A percentile compares a stretch with the other conserved stretches of the same genome.
Conservation (phyloP, 768 basidiomycete species). For the Trametes meyenii region DNA sequence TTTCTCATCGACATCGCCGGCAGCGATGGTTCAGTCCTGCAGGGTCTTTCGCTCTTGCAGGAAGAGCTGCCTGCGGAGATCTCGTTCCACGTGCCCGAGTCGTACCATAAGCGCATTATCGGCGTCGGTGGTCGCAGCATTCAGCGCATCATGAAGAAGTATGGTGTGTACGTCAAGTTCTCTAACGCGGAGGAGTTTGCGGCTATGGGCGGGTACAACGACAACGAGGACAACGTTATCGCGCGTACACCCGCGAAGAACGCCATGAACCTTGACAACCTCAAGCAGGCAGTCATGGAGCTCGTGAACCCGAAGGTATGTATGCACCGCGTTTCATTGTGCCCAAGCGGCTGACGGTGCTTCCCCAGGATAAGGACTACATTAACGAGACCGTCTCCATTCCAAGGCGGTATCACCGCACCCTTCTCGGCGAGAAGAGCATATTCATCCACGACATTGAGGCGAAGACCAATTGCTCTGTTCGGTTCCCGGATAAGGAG, state of each 20-base stretch:
- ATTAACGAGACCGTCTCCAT: conserved; percentile 92
- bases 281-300: conserved; percentile 97
- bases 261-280: conserved; percentile 88
- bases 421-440: conserved; percentile 91
- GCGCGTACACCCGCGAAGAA: conserved; percentile 99
- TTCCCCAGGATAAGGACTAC: conserved; percentile 89
- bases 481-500: conserved; percentile 93
- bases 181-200: conserved; percentile 98
- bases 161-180: conserved; percentile 99
- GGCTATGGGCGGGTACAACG: conserved; percentile 89
- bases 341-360: background rate
- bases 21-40: conserved; percentile 79
- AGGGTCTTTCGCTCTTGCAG: conserved; percentile 86
- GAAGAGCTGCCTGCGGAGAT: conserved; percentile 99
- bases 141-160: conserved; percentile 99
- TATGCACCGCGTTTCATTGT: background rate
- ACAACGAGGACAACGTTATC: conserved; percentile 98
- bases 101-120: conserved; percentile 98
- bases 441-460: conserved; percentile 99
- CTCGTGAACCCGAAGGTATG: conserved; percentile 92
- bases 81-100: conserved; percentile 97
- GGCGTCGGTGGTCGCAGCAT: conserved; percentile 98
- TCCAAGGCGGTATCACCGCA: conserved; percentile 93
- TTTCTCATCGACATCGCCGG: conserved; percentile 93
- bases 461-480: conserved; percentile 90